phyloP scores from a whole-genome alignment of 305 asterid genomes.

The Solanum aculeatissimum region DNA sequence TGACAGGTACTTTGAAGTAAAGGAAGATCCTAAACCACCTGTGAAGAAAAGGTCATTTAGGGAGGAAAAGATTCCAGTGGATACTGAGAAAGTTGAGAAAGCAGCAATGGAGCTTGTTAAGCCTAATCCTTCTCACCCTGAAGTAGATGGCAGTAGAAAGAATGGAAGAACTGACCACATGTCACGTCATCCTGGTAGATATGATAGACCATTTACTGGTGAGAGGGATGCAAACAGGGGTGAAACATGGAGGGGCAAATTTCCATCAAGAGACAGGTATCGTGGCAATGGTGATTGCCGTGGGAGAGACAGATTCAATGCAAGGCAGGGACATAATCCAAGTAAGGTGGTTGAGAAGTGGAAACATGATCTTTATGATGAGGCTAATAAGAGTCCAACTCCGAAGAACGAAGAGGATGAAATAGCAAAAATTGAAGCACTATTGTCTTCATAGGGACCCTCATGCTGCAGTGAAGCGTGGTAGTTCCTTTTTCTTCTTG shows the following conservation, averaged over 20 bases:
- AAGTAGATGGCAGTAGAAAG: slow-evolving; percentile 20
- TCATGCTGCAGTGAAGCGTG: not conserved
- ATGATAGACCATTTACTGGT: slow-evolving; percentile 34
- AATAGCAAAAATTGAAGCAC: slow-evolving; percentile 81
- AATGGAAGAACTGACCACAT: slow-evolving; percentile 25
- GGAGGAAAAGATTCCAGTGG: slow-evolving; percentile 56
- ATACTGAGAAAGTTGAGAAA: slow-evolving; percentile 31
- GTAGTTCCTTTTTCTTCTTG: not conserved
- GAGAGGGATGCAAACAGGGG: slow-evolving; percentile 30
- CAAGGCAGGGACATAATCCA: slow-evolving; percentile 33
- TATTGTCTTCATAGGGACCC: slow-evolving; percentile 45
- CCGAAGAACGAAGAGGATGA: slow-evolving; percentile 83
- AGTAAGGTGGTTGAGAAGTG: slow-evolving; percentile 64
- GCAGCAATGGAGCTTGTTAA: slow-evolving; percentile 17
- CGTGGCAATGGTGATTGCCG: slow-evolving; percentile 14
- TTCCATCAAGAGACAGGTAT: slow-evolving; percentile 29
- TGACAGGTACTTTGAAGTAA: slow-evolving; percentile 55
- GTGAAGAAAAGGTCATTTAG: slow-evolving; percentile 60
- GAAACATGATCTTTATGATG: slow-evolving; percentile 65
- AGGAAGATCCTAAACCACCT: slow-evolving; percentile 33
- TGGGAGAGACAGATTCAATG: slow-evolving; percentile 42
- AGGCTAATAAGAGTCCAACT: slow-evolving; percentile 58
- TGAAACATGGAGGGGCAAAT: slow-evolving; percentile 32
- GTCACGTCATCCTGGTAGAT: slow-evolving; percentile 25
- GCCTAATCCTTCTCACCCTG: slow-evolving; percentile 21